phyloP scores from a whole-genome alignment of 1,284 basidiomycete species.

The Boletus sp. region DNA sequence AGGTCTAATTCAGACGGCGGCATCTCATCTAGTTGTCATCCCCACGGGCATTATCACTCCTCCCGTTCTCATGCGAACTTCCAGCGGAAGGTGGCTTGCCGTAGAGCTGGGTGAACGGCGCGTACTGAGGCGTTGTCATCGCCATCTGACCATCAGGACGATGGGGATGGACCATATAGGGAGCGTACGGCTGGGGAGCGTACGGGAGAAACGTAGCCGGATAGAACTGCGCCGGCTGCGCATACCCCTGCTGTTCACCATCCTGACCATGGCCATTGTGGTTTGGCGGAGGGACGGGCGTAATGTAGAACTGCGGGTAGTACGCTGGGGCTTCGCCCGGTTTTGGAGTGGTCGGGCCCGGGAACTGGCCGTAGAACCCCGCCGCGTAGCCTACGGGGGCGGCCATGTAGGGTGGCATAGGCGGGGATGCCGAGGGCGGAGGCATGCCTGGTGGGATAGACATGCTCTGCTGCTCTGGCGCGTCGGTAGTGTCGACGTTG shows the following conservation, averaged over 20 bases:
- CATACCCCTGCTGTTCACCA: conserved; percentile 43
- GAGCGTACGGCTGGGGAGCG: conserved; percentile 45
- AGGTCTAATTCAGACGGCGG: conserved; percentile 10
- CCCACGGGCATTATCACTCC: conserved; percentile 29
- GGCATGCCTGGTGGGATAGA: conserved; percentile 42
- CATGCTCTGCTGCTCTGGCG: conserved; percentile 42
- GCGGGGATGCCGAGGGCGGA: conserved; percentile 41
- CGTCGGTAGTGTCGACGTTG: conserved; percentile 49
- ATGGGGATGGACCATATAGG: conserved; percentile 46
- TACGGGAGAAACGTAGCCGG: conserved; percentile 47
- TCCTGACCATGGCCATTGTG: conserved; percentile 44
- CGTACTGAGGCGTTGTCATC: conserved; percentile 34
- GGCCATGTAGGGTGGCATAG: conserved; percentile 45
- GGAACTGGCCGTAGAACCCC: conserved; percentile 48
- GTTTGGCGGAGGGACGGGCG: conserved; percentile 40
- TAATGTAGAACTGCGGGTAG: conserved; percentile 47
- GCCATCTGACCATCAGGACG: conserved; percentile 41
- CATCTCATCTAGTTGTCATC: conserved; percentile 34
- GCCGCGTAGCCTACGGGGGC: conserved; percentile 40
- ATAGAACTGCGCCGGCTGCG: conserved; percentile 46
- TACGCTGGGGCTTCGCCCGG: conserved; percentile 49
- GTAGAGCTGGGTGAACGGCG: conserved; percentile 36
- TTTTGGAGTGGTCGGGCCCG: conserved; percentile 45
- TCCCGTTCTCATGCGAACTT: conserved; percentile 31
- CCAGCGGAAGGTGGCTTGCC: conserved; percentile 33